These are phyloP conservation scores for Daedaleopsis nitida DNA, from an alignment of 768 basidiomycete genomes.

Conservation along the genomic window DNA sequence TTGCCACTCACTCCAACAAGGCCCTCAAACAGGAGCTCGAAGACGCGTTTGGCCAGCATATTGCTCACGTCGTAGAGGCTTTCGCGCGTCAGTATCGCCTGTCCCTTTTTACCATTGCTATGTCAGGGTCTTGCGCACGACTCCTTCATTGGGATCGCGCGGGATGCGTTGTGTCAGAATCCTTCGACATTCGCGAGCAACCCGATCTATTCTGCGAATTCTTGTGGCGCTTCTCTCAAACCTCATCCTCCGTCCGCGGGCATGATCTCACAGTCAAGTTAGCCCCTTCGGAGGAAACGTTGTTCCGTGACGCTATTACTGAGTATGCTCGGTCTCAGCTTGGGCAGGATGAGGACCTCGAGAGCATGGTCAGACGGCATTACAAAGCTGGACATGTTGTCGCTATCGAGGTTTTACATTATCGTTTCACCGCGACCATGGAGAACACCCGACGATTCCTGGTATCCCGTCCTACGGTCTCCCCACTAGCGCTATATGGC, in stretches of 20 bases:
- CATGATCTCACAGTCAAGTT: background rate
- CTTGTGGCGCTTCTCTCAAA: slow-evolving; percentile 18
- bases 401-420: background rate
- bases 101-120: slow-evolving; percentile 31
- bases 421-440: no score
- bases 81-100: slow-evolving; percentile 32
- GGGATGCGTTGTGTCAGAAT: slow-evolving; percentile 32
- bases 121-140: slow-evolving; percentile 30
- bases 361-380: slow-evolving; percentile 1
- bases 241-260: background rate
- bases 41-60: background rate
- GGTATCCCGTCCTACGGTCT: slow-evolving; percentile 5
- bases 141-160: slow-evolving; percentile 37
- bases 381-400: slow-evolving; percentile 5
- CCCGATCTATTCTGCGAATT: slow-evolving; percentile 30
- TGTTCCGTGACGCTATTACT: slow-evolving; percentile 1
- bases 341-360: background rate
- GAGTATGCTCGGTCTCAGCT: background rate
- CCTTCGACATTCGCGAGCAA: slow-evolving; percentile 28
- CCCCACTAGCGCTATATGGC: background rate
- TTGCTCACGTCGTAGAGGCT: slow-evolving; percentile 2
- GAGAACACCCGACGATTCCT: background rate
- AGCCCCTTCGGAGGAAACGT: background rate
- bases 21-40: background rate
- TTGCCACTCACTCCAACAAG: background rate